Percentiles rank a stretch among this genome's conserved stretches.
Evolutionary conservation across 305 asterid species (phyloP).

Genomic region (Fraxinus albicans): DNA sequence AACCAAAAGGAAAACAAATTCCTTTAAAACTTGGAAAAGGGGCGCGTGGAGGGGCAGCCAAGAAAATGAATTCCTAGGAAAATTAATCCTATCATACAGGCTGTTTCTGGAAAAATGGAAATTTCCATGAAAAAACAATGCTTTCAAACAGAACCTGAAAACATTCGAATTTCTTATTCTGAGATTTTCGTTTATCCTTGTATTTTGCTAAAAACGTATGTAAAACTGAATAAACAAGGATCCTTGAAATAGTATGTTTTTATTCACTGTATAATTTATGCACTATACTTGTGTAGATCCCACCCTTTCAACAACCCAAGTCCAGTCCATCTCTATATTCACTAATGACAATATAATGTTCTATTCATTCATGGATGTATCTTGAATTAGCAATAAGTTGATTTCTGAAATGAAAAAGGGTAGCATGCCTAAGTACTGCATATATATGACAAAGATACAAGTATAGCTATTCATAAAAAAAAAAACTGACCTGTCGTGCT

Average conservation of each 20-base stretch:
- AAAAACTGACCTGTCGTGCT: conserved; percentile 60
- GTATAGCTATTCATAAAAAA: neutral
- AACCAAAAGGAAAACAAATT: too few relatives aligned
- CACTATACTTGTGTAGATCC: neutral
- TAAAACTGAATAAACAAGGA: neutral
- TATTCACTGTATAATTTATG: neutral
- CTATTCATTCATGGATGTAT: neutral
- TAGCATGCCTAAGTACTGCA: neutral
- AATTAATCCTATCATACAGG: too few relatives aligned
- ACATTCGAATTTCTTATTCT: neutral
- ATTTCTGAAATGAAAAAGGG: neutral
- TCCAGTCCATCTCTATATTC: neutral
- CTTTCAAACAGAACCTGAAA: neutral
- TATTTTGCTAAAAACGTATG: neutral
- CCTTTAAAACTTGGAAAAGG: too few relatives aligned
- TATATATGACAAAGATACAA: conserved; percentile 17
- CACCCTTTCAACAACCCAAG: neutral
- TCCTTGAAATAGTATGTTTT: neutral
- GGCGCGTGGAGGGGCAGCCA: too few relatives aligned
- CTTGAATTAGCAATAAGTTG: neutral
- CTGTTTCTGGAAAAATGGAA: too few relatives aligned
- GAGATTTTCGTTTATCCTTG: neutral
- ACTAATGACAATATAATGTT: neutral
- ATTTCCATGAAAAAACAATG: too few relatives aligned
- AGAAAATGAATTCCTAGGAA: too few relatives aligned